Evolutionary conservation across 2,329 filamentous ascomycete genomes (phyloP).

Genomic region (Epichloe gansuensis): DNA sequence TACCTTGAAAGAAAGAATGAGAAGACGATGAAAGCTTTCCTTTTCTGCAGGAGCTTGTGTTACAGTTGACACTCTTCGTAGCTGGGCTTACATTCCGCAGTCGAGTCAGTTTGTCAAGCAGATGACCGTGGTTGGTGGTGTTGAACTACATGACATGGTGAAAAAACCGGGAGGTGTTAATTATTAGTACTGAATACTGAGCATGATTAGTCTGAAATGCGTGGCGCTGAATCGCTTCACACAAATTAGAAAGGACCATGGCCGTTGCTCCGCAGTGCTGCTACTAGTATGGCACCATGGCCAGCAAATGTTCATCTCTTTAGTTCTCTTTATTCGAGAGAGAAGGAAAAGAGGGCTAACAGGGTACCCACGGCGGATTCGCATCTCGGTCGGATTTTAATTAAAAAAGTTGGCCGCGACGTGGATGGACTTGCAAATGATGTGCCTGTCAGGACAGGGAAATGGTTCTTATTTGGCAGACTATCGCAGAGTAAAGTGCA

Average conservation of each 20-base stretch:
- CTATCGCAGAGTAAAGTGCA: background rate
- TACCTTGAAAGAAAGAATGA: background rate
- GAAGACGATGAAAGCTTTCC: background rate
- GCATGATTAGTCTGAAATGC: background rate
- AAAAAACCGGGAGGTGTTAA: too few relatives aligned
- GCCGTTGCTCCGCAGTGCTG: background rate
- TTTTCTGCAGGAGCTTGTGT: background rate
- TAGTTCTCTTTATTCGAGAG: background rate
- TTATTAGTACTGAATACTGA: background rate
- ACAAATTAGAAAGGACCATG: too few relatives aligned
- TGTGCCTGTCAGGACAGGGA: background rate
- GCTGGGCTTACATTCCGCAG: too few relatives aligned
- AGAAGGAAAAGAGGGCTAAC: background rate
- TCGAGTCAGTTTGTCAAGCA: too few relatives aligned
- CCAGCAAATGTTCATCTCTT: background rate
- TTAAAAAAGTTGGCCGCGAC: background rate
- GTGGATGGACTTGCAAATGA: background rate
- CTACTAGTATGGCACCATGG: too few relatives aligned
- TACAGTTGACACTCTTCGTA: background rate
- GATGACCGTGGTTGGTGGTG: background rate
- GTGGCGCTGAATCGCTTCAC: background rate
- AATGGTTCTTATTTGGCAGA: background rate
- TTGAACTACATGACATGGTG: background rate
- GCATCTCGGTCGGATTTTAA: background rate
- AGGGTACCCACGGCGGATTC: background rate